Conservation (phyloP, 768 basidiomycete species). For the Mrakia blollopis region DNA sequence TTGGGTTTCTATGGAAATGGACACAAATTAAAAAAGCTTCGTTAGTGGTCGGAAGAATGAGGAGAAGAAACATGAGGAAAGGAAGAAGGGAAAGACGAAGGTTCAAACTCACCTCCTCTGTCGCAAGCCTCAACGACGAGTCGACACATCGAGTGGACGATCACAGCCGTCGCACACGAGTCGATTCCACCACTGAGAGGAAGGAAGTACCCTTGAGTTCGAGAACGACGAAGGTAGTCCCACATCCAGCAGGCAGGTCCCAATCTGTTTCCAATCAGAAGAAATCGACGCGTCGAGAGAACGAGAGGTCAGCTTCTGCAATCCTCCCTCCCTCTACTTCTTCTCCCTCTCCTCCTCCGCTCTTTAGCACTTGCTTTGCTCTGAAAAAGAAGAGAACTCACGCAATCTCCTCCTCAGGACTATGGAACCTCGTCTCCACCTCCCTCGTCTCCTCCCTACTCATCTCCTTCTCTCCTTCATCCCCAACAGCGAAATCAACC, state of each 20-base stretch:
- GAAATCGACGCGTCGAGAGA: neutral
- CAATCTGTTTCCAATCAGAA: slow-evolving; percentile 62
- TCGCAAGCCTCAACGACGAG: slow-evolving; percentile 68
- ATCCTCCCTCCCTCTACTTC: too few species aligned
- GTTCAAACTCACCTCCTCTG: slow-evolving; percentile 56
- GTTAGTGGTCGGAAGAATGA: too few species aligned
- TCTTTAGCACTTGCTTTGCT: too few species aligned
- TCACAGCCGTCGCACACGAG: slow-evolving; percentile 92
- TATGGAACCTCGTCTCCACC: slow-evolving; percentile 65
- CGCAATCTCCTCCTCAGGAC: slow-evolving; percentile 96
- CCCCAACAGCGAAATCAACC: slow-evolving; percentile 65
- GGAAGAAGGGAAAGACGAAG: slow-evolving; percentile 36
- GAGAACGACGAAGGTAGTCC: slow-evolving; percentile 93
- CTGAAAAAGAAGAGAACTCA: slow-evolving; percentile 50
- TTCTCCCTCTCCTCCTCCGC: too few species aligned
- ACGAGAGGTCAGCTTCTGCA: neutral
- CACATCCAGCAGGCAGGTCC: slow-evolving; percentile 99
- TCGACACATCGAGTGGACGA: slow-evolving; percentile 94
- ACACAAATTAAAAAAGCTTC: too few species aligned
- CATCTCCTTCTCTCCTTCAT: slow-evolving; percentile 62
- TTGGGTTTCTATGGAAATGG: slow-evolving; percentile 61
- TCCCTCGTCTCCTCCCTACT: slow-evolving; percentile 51
- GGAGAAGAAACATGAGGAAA: slow-evolving; percentile 15
- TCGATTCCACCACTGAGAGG: slow-evolving; percentile 96
- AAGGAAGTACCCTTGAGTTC: slow-evolving; percentile 90